These are phyloP conservation scores for Tetrahymena thermophila DNA, from an alignment of 73 alveolate species.

Conservation along the genomic window DNA sequence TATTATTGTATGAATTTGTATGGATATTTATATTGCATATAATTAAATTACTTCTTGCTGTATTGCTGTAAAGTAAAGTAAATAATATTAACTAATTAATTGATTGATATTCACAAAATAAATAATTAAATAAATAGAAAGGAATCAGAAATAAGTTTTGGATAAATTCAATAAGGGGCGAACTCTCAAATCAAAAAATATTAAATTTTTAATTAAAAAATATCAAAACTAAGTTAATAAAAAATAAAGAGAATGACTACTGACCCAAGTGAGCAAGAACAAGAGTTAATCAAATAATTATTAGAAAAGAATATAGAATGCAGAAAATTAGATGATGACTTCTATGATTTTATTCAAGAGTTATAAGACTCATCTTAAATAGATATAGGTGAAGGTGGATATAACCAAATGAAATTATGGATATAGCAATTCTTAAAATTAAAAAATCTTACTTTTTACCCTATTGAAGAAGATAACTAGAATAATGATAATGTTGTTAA, in stretches of 20 bases:
- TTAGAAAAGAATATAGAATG: not conserved
- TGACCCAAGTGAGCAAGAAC: not conserved
- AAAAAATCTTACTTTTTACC: not conserved
- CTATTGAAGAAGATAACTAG: not conserved
- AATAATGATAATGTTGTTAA: not conserved
- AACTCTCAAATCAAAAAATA: not conserved
- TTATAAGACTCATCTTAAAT: not conserved
- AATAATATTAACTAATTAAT: too few species aligned
- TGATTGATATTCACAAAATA: too few species aligned
- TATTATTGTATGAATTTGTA: not conserved
- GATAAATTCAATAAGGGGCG: not conserved
- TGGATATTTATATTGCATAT: not conserved
- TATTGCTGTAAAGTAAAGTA: too few species aligned
- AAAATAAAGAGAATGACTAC: not conserved
- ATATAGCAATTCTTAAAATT: not conserved
- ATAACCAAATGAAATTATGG: not conserved
- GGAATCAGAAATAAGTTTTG: not conserved
- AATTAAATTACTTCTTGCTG: not conserved
- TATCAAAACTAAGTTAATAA: not conserved
- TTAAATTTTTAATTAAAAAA: not conserved
- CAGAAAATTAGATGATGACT: not conserved
- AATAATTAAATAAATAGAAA: not conserved
- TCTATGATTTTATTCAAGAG: not conserved
- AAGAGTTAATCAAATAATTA: not conserved
- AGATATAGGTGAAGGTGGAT: not conserved